Evolutionary conservation across 2,329 filamentous ascomycete species (phyloP), one percentile per base, ranked within the genome.

Genomic region (Alternaria dauci): DNA sequence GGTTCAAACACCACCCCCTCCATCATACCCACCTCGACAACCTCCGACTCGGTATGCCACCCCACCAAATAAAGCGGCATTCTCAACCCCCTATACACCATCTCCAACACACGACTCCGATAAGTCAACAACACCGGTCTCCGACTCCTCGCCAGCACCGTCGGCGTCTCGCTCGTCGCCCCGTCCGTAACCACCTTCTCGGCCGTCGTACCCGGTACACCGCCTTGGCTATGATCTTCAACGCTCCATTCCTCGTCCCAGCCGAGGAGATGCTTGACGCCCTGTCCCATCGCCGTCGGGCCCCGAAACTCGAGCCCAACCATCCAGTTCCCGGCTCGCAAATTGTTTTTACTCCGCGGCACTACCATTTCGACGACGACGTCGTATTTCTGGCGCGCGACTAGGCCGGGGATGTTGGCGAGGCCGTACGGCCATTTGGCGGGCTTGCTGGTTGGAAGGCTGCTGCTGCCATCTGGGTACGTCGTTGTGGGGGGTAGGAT

Each of bases 311-410:
- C 86, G 16, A 97, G 81, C 47, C 91, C 89, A 18, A 98, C 82
- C 95, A 99, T 99, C 83, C 97, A 98, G 80, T 98, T 98, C 28
- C 95, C 95, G 14, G 87, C 86, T 2, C 86, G 86, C 23, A 91
- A 80, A 72, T 99, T 99, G 2, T 84, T 79, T 0, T 88, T 88
- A 2, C 92, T 95, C 41, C 90, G 88, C 18, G 95, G 95, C 64
- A 99, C 83, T 4, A 87, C 85, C 32, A 99, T 84, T 23, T 87
- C 83, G 1, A 98, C 84, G 5, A 86, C 85, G 42, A 99, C 86
- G 77, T 98, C 93, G 83, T 99, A 99, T 48, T 89, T 85, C 76
- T 97, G 94, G 47, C 63, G 95, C 81, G 47, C 86, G 83, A 20
- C 82, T 69, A 67, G 67, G 1, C 70, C 72, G 1, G 64, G 53